Conservation (phyloP, 345 rosid species). For the Abelmoschus esculentus region DNA sequence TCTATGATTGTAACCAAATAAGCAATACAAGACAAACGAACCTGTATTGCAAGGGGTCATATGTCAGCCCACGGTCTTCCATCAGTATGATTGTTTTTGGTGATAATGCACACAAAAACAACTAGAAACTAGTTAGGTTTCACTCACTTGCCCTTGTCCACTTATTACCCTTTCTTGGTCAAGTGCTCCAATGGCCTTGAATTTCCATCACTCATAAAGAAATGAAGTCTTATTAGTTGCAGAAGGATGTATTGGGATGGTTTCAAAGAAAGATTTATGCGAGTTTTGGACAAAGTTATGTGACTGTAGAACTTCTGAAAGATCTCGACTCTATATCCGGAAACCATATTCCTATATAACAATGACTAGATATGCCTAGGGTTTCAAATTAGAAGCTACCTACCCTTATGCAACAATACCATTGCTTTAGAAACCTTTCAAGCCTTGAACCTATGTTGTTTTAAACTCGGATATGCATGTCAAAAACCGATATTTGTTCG, state of each 20-base stretch:
- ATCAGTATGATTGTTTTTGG: conserved; percentile 5
- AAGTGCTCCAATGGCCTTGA: not conserved
- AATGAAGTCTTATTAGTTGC: too few species aligned
- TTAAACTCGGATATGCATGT: not conserved
- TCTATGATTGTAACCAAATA: conserved; percentile 40
- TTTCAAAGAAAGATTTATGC: too few species aligned
- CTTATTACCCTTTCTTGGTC: not conserved
- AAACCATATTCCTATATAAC: too few species aligned
- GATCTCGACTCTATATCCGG: not conserved
- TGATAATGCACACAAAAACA: not conserved
- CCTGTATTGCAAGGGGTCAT: conserved; percentile 29
- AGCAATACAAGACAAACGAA: conserved; percentile 36
- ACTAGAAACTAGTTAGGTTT: not conserved
- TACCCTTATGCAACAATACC: not conserved
- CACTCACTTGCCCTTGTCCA: not conserved
- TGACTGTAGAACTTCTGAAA: too few species aligned
- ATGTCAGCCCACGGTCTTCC: conserved; percentile 21
- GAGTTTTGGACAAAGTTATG: too few species aligned
- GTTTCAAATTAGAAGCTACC: not conserved
- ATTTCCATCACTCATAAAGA: not conserved
- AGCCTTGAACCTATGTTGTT: not conserved
- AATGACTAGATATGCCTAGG: too few species aligned
- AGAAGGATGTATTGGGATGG: too few species aligned
- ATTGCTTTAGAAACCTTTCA: not conserved
- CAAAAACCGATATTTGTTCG: too few species aligned